Base-by-base conservation (phyloP, 1,284 basidiomycete genomes). In the Phellinidium pouzarii region DNA sequence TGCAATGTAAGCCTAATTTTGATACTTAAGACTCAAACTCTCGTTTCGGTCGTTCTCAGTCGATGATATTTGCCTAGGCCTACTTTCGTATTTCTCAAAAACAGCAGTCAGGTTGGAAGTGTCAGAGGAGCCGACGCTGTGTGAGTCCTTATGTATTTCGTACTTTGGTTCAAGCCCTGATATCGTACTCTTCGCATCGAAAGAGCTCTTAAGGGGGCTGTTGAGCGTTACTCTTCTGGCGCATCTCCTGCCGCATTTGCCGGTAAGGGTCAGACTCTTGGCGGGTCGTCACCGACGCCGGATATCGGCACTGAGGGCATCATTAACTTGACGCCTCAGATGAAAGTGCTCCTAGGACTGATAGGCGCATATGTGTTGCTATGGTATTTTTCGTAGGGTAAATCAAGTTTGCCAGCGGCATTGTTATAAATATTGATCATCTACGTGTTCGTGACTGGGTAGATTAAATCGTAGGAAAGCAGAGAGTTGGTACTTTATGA, bases 31-130 rank as follows among this genome's bases (percentile, higher is more conserved):
- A 23, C 50, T n/a, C 4, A 23, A 9, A 20, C 41, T 6, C 26
- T 12, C 23, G n/a, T 4, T 26, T 8, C 27, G 2, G 22, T 20
- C 29, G 37, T 40, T 17, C 37, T 40, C 7, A 17, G n/a, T 7
- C n/a, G 41, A 20, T 45, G 36, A 25, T 42, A 22, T 42, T 44
- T n/a, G n/a, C n/a, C n/a, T n/a, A 89, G 87, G 87, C 87, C 87
- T 3, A 88, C 87, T 0, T 90, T 90, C 59, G 64, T 89, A 31
- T 88, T 90, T 63, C 62, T 90, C 57, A 82, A 79, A 60, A 84
- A 84, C n/a, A 70, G 67, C 31, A 72, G 69, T 3, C 79, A 87
- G 62, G 75, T 89, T 12, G 82, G 86, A 59, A 74, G 75, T 66
- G 77, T 90, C 26, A 74, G 73, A 52, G 87, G 87, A 11, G 86